phyloP scores from a whole-genome alignment of 805 yeast genomes.

The Zygosaccharomyces lentus region DNA sequence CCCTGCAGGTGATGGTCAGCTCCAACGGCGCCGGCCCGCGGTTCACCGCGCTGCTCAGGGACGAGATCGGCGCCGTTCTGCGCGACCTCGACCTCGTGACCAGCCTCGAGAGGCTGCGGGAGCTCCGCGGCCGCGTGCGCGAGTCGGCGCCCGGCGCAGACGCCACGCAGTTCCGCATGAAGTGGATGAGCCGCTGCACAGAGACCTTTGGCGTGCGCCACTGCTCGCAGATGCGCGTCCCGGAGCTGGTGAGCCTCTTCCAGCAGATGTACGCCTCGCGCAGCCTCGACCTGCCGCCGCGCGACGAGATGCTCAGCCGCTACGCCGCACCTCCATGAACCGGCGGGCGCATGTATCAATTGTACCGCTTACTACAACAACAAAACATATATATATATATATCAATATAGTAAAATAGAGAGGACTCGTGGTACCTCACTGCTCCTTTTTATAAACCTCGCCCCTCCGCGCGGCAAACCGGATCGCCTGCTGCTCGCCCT shows the following conservation, averaged over 20 bases:
- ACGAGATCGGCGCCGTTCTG: constrained; percentile 23
- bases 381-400: constrained; percentile 2
- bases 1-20: constrained; percentile 26
- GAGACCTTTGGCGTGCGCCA: constrained; percentile 28
- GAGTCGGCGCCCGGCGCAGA: constrained; percentile 10
- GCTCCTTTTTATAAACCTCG: constrained; percentile 23
- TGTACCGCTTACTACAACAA: not conserved
- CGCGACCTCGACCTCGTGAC: constrained; percentile 20
- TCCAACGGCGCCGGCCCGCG: constrained; percentile 35
- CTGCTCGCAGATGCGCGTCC: constrained; percentile 26
- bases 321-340: too few relatives aligned
- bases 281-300: constrained; percentile 15
- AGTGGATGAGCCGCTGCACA: constrained; percentile 32
- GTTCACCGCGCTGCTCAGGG: constrained; percentile 30
- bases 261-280: constrained; percentile 19
- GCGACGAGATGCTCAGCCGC: constrained; percentile 8
- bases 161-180: constrained; percentile 31
- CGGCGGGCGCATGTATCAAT: too few relatives aligned
- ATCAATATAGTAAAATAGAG: constrained; percentile 1
- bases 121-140: constrained; percentile 23
- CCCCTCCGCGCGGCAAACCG: constrained; percentile 39
- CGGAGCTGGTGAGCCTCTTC: constrained; percentile 20
- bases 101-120: constrained; percentile 26
- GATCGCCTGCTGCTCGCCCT: constrained; percentile 53
- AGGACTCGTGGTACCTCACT: not conserved